Evolutionary conservation across 2,329 filamentous ascomycete species (phyloP), one percentile per base, ranked within the genome.

Genomic region (Trichoderma lentiforme): DNA sequence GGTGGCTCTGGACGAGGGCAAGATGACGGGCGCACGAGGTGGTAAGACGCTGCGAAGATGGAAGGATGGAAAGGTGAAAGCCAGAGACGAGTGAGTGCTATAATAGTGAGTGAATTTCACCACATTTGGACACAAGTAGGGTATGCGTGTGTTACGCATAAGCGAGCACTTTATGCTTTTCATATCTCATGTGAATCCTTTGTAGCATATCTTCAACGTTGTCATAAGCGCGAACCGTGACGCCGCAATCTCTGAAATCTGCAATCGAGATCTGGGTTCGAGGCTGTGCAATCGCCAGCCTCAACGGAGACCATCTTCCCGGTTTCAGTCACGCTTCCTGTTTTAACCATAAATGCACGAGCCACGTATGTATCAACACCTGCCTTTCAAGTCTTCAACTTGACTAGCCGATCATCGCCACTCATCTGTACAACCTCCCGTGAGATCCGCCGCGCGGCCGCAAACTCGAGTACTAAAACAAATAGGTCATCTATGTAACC

Each of bases 1-100:
- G 21, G 69, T 77, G 8, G 76, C 74, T 7, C 63, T 77, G 6
- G 75, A 77, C 9, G 73, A 73, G 61, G 76, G 75, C 5, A 74
- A 71, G 43, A 71, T 75, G 51, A 75, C 74, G 1, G 74, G 74
- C 11, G 71, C 72, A 28, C 69, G 75, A 47, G 76, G 73, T 7
- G 76, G 76, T 5, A 74, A 72, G 26, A 73, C 72, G 2, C 32
- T 77, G 51, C 51, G 76, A 36, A 74, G 76, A 61, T n/a, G 51
- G n/a, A 65, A 51, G 14, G 74, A 75, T 32, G 74, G 74, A 18
- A 75, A 36, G 12, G 74, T 75, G 6, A 34, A 56, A 34, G 72
- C 70, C 57, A 74, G 51, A 34, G 39, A 62, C 60, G 71, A 56
- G 51, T 64, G 47, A 69, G 14, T 18, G 28, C 18, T 28, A 15